Base-by-base conservation (phyloP, 495 filamentous ascomycete genomes). In the Diplogelasinospora grovesii region DNA sequence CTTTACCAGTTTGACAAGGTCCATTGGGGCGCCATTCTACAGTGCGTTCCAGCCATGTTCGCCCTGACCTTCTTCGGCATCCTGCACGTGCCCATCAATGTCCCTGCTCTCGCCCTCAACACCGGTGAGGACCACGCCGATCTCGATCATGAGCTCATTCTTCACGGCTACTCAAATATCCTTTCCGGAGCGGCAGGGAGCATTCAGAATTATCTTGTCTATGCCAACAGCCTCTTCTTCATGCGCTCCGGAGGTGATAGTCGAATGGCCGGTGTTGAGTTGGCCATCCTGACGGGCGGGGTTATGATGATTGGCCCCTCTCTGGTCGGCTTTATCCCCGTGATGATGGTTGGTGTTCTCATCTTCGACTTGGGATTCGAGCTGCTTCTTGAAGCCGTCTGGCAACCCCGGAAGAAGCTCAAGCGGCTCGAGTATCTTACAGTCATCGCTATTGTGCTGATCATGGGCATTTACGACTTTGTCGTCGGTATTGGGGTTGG, bases 161-260 rank as follows among this genome's bases (percentile, higher is more conserved):
- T 89, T 14, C 92, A 98, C 50, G 92, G 92, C 5, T 76, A 93
- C 39, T 95, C 89, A 0, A 98, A 98, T 62, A 83, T 86, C 14
- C 48, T 97, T 6, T 96, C 92, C 8, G 92, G 92, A 5, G 70
- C 79, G 38, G 68, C 70, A 4, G 92, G 92, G 14, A 95, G 89
- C 56, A 90, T 98, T 36, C 92, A 97, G 57, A 98, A 98, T 58
- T 98, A 98, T 53, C 74, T 97, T 13, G 92, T 97, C 8, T 98
- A 96, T 52, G 89, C 88, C 32, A 98, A 98, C 50, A 94, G 86
- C 53, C 71, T 90, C n/a, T 70, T 98, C 16, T 96, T 98, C 62
- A 94, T 96, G 51, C 76, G 82, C 10, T 92, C 85, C 33, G 92
- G 92, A 16, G 92, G 89, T 10, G 73, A 89, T 50, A 92, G 81